These are phyloP conservation scores for Aspergillus bertholletiae DNA, from an alignment of 495 filamentous ascomycete genomes.

Conservation along the genomic window DNA sequence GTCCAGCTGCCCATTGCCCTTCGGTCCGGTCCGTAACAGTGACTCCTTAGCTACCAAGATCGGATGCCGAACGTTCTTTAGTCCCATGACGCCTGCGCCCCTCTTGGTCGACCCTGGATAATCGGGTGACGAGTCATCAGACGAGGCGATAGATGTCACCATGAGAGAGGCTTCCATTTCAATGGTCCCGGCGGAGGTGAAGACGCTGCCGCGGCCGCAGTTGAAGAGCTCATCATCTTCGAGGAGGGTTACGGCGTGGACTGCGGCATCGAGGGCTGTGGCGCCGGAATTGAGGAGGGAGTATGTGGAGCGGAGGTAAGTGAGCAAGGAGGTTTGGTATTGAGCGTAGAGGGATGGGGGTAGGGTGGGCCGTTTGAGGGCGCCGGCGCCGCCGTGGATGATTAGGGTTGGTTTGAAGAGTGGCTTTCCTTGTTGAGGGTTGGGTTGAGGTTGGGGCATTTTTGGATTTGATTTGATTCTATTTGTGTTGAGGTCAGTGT, in stretches of 20 bases:
- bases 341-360: constrained; percentile 54
- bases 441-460: no score
- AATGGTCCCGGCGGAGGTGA: constrained; percentile 75
- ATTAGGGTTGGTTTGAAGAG: constrained; percentile 63
- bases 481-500: not conserved
- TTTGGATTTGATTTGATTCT: no score
- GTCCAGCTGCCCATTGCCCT: constrained; percentile 25
- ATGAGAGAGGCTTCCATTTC: constrained; percentile 91
- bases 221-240: constrained; percentile 87
- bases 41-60: constrained; percentile 71
- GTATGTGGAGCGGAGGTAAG: constrained; percentile 50
- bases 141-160: constrained; percentile 61
- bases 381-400: constrained; percentile 87
- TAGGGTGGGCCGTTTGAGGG: constrained; percentile 67
- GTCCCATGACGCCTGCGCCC: constrained; percentile 68
- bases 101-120: no score
- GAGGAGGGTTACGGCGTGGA: constrained; percentile 70
- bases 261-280: constrained; percentile 67
- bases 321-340: constrained; percentile 62
- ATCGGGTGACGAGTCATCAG: no score
- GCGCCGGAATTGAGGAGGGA: constrained; percentile 38
- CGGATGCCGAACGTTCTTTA: constrained; percentile 73
- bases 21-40: constrained; percentile 52
- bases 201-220: constrained; percentile 79
- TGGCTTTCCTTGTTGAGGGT: no score